phyloP scores from a whole-genome alignment of 2,329 filamentous ascomycete species.

The Graphilbum fragrans region DNA sequence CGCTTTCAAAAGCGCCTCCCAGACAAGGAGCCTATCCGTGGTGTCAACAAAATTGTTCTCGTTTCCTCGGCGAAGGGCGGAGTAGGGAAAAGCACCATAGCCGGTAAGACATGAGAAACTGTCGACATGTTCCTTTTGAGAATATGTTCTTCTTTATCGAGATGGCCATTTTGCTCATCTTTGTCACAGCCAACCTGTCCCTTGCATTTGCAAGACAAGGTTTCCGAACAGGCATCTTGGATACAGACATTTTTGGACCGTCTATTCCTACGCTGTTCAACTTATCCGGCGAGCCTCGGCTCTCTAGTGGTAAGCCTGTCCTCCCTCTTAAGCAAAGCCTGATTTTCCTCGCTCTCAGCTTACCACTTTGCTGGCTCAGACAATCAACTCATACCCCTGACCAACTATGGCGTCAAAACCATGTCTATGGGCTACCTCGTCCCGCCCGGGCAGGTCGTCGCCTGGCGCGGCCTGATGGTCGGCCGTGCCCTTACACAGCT shows the following conservation, averaged over 20 bases:
- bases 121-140: too few species aligned
- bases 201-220: constrained; percentile 75
- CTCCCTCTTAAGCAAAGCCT: too few species aligned
- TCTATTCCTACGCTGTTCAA: constrained; percentile 86
- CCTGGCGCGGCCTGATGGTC: constrained; percentile 94
- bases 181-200: constrained; percentile 59
- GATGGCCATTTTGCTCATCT: too few species aligned
- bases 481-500: constrained; percentile 96
- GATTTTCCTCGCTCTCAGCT: neutral
- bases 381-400: constrained; percentile 74
- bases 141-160: too few species aligned
- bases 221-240: constrained; percentile 74
- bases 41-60: constrained; percentile 88
- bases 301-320: constrained; percentile 51
- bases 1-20: constrained; percentile 74
- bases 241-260: constrained; percentile 94
- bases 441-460: constrained; percentile 66
- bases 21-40: constrained; percentile 64
- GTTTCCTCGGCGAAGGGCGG: constrained; percentile 95
- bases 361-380: constrained; percentile 23
- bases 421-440: constrained; percentile 99
- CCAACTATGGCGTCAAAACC: constrained; percentile 90
- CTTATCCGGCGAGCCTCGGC: constrained; percentile 63
- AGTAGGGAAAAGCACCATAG: constrained; percentile 93
- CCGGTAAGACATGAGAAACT: constrained; percentile 40